These are phyloP conservation scores for Tetracentron sinense DNA, from an alignment of 164 flowering plant species.

Conservation along the genomic window DNA sequence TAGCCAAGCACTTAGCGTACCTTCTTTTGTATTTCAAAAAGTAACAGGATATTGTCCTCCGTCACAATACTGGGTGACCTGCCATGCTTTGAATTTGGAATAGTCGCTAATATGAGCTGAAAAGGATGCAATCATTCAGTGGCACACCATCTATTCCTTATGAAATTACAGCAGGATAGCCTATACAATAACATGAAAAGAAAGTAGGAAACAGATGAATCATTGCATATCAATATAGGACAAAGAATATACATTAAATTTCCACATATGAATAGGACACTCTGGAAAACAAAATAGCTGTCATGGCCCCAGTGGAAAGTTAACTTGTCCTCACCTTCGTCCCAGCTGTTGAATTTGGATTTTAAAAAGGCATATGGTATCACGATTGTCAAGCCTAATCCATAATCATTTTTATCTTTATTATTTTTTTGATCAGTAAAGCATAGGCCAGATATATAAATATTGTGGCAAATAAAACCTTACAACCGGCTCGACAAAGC, in stretches of 20 bases:
- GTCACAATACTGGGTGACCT: constrained; percentile 71
- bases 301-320: neutral
- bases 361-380: too few relatives aligned
- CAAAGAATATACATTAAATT: neutral
- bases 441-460: too few relatives aligned
- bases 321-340: too few relatives aligned
- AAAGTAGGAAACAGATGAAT: neutral
- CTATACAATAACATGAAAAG: neutral
- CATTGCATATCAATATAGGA: neutral
- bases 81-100: constrained; percentile 44
- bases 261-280: neutral
- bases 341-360: too few relatives aligned
- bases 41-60: constrained; percentile 67
- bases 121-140: constrained; percentile 4
- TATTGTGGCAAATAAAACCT: too few relatives aligned
- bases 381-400: too few relatives aligned
- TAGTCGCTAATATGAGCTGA: constrained; percentile 80
- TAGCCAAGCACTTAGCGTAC: constrained; percentile 29
- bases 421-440: too few relatives aligned
- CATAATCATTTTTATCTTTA: too few relatives aligned
- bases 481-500: too few relatives aligned
- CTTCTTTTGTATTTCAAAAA: constrained; percentile 89
- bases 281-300: too few relatives aligned
- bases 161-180: neutral
- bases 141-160: neutral